Percentiles rank a stretch among this genome's conserved stretches.
Evolutionary conservation across 352 stramenopile species (phyloP).

Genomic region (Nothophytophthora sp.): DNA sequence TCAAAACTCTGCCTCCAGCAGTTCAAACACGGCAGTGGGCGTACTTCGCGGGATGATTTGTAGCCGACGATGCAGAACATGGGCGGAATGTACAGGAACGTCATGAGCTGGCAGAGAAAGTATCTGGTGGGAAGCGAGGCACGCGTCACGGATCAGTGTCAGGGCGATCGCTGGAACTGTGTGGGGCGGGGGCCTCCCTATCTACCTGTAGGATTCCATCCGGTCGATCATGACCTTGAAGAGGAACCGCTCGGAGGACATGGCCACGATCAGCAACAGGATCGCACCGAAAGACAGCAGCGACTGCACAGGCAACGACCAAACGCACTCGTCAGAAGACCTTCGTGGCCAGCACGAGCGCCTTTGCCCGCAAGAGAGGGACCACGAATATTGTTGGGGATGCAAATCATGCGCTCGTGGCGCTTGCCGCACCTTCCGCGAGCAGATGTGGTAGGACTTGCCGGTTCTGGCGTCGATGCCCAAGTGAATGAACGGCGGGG

Average conservation of each 20-base stretch:
- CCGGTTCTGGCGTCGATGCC: constrained; percentile 83
- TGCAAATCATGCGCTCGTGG: too few relatives aligned
- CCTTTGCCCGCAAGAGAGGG: too few relatives aligned
- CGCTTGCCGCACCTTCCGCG: constrained; percentile 77
- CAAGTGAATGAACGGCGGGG: constrained; percentile 74
- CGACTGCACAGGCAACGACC: constrained; percentile 40
- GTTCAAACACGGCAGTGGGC: constrained; percentile 2
- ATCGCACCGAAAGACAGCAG: constrained; percentile 77
- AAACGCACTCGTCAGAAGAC: background rate
- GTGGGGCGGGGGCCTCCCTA: background rate
- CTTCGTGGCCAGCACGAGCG: too few relatives aligned
- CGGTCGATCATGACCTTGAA: constrained; percentile 91
- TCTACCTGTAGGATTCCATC: constrained; percentile 89
- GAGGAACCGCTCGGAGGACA: constrained; percentile 83
- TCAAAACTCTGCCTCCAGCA: background rate
- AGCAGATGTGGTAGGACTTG: constrained; percentile 87
- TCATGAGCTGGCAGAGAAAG: constrained; percentile 88
- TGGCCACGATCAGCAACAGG: constrained; percentile 69
- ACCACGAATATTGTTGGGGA: too few relatives aligned
- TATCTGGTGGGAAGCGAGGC: constrained; percentile 55
- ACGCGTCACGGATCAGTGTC: background rate
- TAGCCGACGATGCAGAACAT: constrained; percentile 89
- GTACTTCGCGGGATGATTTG: constrained; percentile 75
- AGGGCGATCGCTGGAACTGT: background rate
- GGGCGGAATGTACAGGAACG: constrained; percentile 87